Evolutionary conservation across 805 yeast genomes (phyloP).

Genomic region (Saturnispora gosingensis): DNA sequence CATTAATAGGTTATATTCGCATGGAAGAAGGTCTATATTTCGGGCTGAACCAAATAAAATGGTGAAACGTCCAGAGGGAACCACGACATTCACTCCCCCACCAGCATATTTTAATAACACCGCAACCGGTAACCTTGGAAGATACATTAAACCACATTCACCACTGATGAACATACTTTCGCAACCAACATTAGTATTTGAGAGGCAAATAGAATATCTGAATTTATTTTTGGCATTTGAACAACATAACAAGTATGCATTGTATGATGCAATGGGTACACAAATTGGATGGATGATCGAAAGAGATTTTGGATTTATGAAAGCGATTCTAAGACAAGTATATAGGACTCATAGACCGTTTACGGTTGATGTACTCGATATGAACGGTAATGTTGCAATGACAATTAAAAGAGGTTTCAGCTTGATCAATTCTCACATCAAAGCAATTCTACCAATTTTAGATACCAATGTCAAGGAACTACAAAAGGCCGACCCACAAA

Average conservation of each 20-base stretch:
- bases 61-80: neutral
- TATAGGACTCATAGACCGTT: conserved; percentile 84
- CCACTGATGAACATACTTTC: conserved; percentile 53
- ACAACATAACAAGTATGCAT: conserved; percentile 73
- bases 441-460: conserved; percentile 52
- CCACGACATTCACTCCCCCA: neutral
- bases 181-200: conserved; percentile 81
- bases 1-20: conserved; percentile 8
- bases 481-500: conserved; percentile 10
- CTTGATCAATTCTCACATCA: conserved; percentile 81
- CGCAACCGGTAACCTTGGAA: neutral
- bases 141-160: neutral
- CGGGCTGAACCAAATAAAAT: neutral
- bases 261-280: conserved; percentile 66
- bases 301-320: conserved; percentile 60
- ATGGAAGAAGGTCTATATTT: neutral
- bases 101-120: neutral
- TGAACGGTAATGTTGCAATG: conserved; percentile 47
- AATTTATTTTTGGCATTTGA: conserved; percentile 83
- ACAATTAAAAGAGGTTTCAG: conserved; percentile 78
- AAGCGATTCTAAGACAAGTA: conserved; percentile 72
- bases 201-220: conserved; percentile 82
- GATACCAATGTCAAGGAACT: conserved; percentile 23
- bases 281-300: conserved; percentile 77
- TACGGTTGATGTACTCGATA: conserved; percentile 61